Evolutionary conservation across 2,329 filamentous ascomycete species (phyloP).

Genomic region (Atkinsonella texensis): DNA sequence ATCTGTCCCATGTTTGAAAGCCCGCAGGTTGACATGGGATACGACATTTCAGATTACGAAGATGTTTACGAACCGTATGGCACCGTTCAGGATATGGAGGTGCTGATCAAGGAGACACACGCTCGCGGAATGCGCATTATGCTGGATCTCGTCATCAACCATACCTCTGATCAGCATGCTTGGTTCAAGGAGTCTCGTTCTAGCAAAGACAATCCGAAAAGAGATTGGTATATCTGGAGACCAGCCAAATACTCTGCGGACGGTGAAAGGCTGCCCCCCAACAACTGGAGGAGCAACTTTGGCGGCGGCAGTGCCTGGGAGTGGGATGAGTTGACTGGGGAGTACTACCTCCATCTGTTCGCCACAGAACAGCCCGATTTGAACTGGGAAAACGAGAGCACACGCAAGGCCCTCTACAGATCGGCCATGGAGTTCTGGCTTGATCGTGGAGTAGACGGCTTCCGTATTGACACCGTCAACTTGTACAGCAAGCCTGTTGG

Average conservation of each 20-base stretch:
- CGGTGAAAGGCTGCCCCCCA: slow-evolving; percentile 56
- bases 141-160: slow-evolving; percentile 67
- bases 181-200: slow-evolving; percentile 60
- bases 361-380: slow-evolving; percentile 67
- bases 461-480: slow-evolving; percentile 66
- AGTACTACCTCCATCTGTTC: slow-evolving; percentile 71
- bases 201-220: slow-evolving; percentile 48
- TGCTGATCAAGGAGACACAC: slow-evolving; percentile 47
- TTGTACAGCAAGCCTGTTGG: slow-evolving; percentile 53
- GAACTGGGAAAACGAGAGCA: slow-evolving; percentile 68
- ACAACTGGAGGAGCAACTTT: slow-evolving; percentile 60
- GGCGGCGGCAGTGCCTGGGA: slow-evolving; percentile 51
- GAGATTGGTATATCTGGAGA: slow-evolving; percentile 56
- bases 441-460: slow-evolving; percentile 57
- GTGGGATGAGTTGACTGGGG: slow-evolving; percentile 58
- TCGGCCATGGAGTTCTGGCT: slow-evolving; percentile 71
- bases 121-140: slow-evolving; percentile 56
- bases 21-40: slow-evolving; percentile 58
- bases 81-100: slow-evolving; percentile 52
- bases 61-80: slow-evolving; percentile 54
- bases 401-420: slow-evolving; percentile 58
- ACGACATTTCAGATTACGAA: slow-evolving; percentile 58
- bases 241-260: slow-evolving; percentile 39
- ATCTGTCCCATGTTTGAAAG: slow-evolving; percentile 53
- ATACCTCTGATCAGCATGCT: slow-evolving; percentile 58